Conservation (phyloP, 257 asterid genomes). For the Buddleja alternifolia region DNA sequence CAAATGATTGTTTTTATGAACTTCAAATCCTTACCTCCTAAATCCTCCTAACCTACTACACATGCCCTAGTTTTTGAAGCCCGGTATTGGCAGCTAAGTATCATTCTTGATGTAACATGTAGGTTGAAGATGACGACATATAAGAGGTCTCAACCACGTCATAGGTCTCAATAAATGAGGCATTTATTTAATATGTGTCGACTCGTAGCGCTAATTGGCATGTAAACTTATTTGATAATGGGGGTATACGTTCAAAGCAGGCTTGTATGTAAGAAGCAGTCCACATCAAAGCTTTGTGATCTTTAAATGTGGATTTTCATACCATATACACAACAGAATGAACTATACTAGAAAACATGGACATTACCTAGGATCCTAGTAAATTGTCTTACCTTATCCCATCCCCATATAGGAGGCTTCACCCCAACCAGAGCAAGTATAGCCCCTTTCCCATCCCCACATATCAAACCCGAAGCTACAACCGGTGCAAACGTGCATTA, state of each 20-base stretch:
- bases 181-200: slow-evolving; percentile 5
- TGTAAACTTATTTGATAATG: too few species aligned
- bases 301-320: too few species aligned
- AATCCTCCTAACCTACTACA: not conserved
- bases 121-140: slow-evolving; percentile 64
- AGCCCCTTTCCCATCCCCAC: slow-evolving; percentile 77
- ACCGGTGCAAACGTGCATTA: slow-evolving; percentile 62
- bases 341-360: too few species aligned
- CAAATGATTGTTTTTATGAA: too few species aligned
- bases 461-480: slow-evolving; percentile 70
- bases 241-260: too few species aligned
- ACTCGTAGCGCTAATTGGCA: not conserved
- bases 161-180: slow-evolving; percentile 44
- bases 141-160: slow-evolving; percentile 66
- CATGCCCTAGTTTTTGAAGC: not conserved
- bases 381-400: slow-evolving; percentile 38
- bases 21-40: too few species aligned
- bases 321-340: too few species aligned
- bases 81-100: not conserved
- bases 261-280: too few species aligned
- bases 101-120: slow-evolving; percentile 28
- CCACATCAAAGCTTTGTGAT: too few species aligned
- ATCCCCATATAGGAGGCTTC: slow-evolving; percentile 73
- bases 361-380: slow-evolving; percentile 18
- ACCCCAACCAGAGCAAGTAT: slow-evolving; percentile 58